Conservation (phyloP, 345 rosid genomes). For the Erodium maritimum region DNA sequence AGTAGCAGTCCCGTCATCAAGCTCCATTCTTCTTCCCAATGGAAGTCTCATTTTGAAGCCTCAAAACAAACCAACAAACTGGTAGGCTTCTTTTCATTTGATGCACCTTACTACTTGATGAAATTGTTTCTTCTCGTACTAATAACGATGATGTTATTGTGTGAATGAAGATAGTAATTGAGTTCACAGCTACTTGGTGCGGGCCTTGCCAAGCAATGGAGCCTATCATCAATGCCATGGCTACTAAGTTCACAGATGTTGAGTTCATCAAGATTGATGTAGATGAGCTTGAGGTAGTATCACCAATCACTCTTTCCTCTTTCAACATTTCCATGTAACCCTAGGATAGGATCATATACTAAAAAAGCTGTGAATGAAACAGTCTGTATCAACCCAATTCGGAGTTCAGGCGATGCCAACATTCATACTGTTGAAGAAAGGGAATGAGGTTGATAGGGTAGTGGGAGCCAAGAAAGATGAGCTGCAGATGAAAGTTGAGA, state of each 20-base stretch:
- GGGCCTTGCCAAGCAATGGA: constrained; percentile 62
- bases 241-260: constrained; percentile 41
- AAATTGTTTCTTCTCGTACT: background rate
- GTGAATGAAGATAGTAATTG: constrained; percentile 41
- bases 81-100: constrained; percentile 18
- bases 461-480: constrained; percentile 47
- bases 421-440: constrained; percentile 49
- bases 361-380: constrained; percentile 1
- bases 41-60: constrained; percentile 46
- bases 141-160: background rate
- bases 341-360: no score
- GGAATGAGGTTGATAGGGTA: constrained; percentile 42
- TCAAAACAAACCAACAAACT: constrained; percentile 46
- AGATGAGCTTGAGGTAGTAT: constrained; percentile 38
- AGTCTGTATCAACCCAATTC: constrained; percentile 38
- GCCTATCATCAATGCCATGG: constrained; percentile 36
- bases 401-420: constrained; percentile 39
- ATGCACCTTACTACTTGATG: no score
- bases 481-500: constrained; percentile 47
- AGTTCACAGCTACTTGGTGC: constrained; percentile 76
- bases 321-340: background rate
- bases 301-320: background rate
- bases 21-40: constrained; percentile 38
- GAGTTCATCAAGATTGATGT: constrained; percentile 68
- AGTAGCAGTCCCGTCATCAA: constrained; percentile 21